These are phyloP conservation scores for Pontederia paniculata DNA, from an alignment of 176 grass and related monocot genomes.

Conservation along the genomic window DNA sequence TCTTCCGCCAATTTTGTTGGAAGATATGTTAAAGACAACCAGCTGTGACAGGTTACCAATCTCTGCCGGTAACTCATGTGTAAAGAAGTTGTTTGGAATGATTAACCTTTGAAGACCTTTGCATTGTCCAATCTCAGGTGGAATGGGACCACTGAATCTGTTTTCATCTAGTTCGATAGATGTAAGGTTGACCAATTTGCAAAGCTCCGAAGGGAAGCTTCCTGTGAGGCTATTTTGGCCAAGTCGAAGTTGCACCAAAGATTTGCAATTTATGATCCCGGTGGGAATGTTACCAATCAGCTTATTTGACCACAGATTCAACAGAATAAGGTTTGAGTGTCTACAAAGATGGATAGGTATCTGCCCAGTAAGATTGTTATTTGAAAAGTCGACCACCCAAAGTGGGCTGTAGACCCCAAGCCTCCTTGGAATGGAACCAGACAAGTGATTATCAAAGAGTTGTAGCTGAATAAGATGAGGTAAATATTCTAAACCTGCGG, in stretches of 20 bases:
- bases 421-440: constrained; percentile 61
- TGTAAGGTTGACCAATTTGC: constrained; percentile 82
- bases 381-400: constrained; percentile 96
- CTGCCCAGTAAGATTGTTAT: constrained; percentile 70
- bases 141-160: constrained; percentile 79
- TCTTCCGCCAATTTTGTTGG: constrained; percentile 62
- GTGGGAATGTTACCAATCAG: constrained; percentile 76
- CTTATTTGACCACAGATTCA: constrained; percentile 76
- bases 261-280: constrained; percentile 62
- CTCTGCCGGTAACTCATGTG: constrained; percentile 66
- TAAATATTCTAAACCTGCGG: constrained; percentile 64
- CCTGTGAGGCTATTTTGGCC: constrained; percentile 74
- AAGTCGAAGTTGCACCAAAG: constrained; percentile 83
- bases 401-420: constrained; percentile 74
- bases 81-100: constrained; percentile 84
- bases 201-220: constrained; percentile 81
- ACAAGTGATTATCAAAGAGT: constrained; percentile 70
- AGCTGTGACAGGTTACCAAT: constrained; percentile 68
- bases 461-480: constrained; percentile 63
- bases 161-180: constrained; percentile 80
- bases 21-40: constrained; percentile 93
- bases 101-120: constrained; percentile 68
- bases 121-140: constrained; percentile 70
- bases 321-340: constrained; percentile 75
- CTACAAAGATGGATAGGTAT: constrained; percentile 78